Conservation (phyloP, 2,329 filamentous ascomycete genomes). For the Esteya vermicola region DNA sequence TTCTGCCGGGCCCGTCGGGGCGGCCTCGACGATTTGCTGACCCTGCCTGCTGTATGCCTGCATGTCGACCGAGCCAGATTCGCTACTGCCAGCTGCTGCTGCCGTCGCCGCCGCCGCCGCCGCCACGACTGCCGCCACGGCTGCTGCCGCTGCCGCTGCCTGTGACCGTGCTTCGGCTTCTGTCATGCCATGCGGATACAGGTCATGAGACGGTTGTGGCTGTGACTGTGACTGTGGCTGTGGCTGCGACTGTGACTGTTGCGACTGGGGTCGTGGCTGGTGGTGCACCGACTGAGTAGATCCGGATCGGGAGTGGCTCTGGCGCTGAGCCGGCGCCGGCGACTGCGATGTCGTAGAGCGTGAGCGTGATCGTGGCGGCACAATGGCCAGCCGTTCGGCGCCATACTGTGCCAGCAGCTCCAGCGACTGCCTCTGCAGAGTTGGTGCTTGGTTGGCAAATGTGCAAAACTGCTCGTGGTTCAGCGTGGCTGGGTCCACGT, state of each 20-base stretch:
- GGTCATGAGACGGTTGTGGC: background rate
- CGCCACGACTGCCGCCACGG: background rate
- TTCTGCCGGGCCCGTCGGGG: too few relatives aligned
- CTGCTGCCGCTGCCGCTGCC: background rate
- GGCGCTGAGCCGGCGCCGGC: background rate
- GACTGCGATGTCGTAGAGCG: conserved; percentile 8
- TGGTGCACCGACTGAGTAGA: background rate
- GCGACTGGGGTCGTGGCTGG: background rate
- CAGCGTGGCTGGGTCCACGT: conserved; percentile 36
- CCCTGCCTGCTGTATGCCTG: background rate
- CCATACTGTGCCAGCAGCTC: conserved; percentile 43
- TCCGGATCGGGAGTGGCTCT: background rate
- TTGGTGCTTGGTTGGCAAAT: conserved; percentile 44
- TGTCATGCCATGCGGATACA: too few relatives aligned
- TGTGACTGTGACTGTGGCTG: background rate
- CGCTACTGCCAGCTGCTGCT: background rate
- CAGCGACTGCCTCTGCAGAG: conserved; percentile 38
- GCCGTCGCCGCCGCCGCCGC: background rate
- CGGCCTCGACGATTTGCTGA: too few relatives aligned
- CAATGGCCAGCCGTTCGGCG: conserved; percentile 40
- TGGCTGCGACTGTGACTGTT: background rate
- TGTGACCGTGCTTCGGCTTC: background rate
- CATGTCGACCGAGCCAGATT: background rate
- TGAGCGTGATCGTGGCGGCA: conserved; percentile 29
- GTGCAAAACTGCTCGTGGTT: conserved; percentile 43